phyloP scores from a whole-genome alignment of 2,329 filamentous ascomycete genomes.

The Neopestalotiopsis sp. region DNA sequence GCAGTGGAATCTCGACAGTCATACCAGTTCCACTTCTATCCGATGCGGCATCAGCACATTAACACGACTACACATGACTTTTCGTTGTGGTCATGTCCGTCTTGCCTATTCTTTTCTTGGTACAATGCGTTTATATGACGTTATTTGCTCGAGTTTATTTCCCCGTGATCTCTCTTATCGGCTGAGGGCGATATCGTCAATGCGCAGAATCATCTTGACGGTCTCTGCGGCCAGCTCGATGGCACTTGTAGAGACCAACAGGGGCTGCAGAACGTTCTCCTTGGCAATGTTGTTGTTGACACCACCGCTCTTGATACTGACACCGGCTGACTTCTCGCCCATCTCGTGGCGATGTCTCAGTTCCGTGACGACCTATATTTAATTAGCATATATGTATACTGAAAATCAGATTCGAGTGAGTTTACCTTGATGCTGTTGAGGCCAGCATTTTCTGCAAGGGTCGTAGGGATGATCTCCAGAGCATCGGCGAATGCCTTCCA shows the following conservation, averaged over 20 bases:
- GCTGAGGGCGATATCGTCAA: slow-evolving; percentile 70
- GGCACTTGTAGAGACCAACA: slow-evolving; percentile 95
- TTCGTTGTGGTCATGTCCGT: neutral
- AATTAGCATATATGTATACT: neutral
- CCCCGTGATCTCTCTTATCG: slow-evolving; percentile 46
- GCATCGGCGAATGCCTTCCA: slow-evolving; percentile 99
- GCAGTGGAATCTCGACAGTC: slow-evolving; percentile 8
- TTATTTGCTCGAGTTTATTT: neutral
- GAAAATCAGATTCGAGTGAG: neutral
- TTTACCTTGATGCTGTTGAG: slow-evolving; percentile 93
- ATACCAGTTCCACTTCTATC: slow-evolving; percentile 12
- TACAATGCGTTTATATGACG: slow-evolving; percentile 1
- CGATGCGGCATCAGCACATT: slow-evolving; percentile 1
- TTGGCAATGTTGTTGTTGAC: slow-evolving; percentile 97
- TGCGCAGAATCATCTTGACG: slow-evolving; percentile 87
- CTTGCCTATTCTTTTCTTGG: neutral
- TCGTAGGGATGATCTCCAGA: slow-evolving; percentile 96
- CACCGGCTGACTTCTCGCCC: slow-evolving; percentile 93
- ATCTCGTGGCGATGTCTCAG: slow-evolving; percentile 92
- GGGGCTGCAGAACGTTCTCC: slow-evolving; percentile 94
- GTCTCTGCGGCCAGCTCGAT: slow-evolving; percentile 98
- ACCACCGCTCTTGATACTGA: slow-evolving; percentile 97
- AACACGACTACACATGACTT: neutral
- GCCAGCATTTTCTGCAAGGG: slow-evolving; percentile 94
- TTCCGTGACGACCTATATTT: slow-evolving; percentile 75